Evolutionary conservation across 495 filamentous ascomycete species (phyloP).

Genomic region (Sordaria brevicollis): DNA sequence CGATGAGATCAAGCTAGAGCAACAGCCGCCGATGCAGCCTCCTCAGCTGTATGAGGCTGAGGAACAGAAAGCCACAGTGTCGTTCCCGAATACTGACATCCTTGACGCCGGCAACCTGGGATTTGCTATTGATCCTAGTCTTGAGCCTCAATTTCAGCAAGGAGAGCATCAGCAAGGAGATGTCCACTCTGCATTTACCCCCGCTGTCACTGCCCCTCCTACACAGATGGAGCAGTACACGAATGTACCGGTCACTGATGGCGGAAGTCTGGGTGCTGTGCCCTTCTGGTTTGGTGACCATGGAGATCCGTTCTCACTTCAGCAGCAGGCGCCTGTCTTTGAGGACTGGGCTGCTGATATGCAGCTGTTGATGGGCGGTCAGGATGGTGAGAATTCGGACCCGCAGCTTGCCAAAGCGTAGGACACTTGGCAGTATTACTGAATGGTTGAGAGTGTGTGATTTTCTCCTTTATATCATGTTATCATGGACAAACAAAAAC

Average conservation of each 20-base stretch:
- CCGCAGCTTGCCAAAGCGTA: neutral
- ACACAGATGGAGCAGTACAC: neutral
- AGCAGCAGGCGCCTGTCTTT: neutral
- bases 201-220: neutral
- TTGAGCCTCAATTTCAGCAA: neutral
- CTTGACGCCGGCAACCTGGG: neutral
- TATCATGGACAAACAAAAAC: neutral
- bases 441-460: neutral
- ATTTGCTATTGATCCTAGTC: neutral
- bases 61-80: neutral
- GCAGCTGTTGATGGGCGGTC: neutral
- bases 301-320: neutral
- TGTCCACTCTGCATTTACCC: neutral
- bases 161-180: neutral
- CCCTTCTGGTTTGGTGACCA: neutral
- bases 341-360: neutral
- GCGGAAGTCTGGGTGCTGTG: neutral
- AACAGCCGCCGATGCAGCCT: conserved; percentile 1
- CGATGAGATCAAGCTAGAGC: conserved; percentile 9
- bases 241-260: neutral
- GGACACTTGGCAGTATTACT: neutral
- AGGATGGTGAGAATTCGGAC: neutral
- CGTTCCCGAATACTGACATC: neutral
- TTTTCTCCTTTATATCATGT: neutral
- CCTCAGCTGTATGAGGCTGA: neutral